A percentile compares a stretch with the other conserved stretches of the same genome.
These are phyloP conservation scores for Planoprotostelium fungivorum DNA, from an alignment of 78 protist genomes.

Conservation along the genomic window DNA sequence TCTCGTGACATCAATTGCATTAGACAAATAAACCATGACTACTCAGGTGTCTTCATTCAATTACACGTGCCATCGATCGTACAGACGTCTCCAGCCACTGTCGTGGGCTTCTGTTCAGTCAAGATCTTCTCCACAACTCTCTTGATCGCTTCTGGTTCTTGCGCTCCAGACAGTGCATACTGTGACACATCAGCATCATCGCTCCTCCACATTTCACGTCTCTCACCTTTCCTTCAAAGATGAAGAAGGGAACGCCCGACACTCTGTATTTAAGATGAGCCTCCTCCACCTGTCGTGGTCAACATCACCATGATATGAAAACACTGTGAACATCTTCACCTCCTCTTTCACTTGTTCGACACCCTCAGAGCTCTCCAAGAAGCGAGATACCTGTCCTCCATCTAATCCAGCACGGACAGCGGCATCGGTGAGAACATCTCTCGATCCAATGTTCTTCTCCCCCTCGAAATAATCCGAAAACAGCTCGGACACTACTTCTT, in stretches of 20 bases:
- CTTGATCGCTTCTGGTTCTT: background rate
- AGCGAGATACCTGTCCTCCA: background rate
- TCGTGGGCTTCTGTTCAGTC: background rate
- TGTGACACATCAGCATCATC: too few species aligned
- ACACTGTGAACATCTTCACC: background rate
- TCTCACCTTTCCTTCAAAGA: background rate
- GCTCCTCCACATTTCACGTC: too few species aligned
- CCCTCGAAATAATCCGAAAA: background rate
- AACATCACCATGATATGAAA: background rate
- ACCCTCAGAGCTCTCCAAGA: background rate
- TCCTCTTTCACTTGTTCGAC: background rate
- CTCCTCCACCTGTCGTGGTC: background rate
- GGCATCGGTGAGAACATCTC: background rate
- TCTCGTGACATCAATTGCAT: too few species aligned
- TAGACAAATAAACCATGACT: too few species aligned
- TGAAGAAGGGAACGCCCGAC: slow-evolving; percentile 4
- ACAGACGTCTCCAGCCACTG: background rate
- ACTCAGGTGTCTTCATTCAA: too few species aligned
- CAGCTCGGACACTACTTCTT: background rate
- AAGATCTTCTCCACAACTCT: background rate
- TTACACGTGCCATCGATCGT: background rate
- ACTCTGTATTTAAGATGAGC: background rate
- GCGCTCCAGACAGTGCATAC: background rate
- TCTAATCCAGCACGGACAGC: background rate
- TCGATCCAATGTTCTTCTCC: background rate